Evolutionary conservation across 805 yeast genomes (phyloP), one percentile per base, ranked within the genome.

Genomic region (Cyberlindnera maritima): DNA sequence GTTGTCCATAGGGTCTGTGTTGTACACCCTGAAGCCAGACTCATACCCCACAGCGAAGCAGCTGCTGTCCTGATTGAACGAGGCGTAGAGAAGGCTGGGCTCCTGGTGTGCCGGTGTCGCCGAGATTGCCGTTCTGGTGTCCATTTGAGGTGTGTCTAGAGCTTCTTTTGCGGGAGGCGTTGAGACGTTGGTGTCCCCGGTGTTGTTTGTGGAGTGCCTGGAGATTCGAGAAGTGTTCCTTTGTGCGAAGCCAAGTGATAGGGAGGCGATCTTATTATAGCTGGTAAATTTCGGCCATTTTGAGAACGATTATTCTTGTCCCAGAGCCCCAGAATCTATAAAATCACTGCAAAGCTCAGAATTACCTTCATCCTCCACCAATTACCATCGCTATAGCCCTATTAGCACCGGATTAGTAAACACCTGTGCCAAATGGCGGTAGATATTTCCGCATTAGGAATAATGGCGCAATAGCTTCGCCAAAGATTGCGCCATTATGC

Each of bases 1-100:
- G 49, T 80, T 66, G 49, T 85, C 94, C 70, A 91, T 74, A 4
- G 99, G 98, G 61, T 88, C 91, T 3, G 96, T 77, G 60, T 85
- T 87, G 71, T 81, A 92, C 12, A 92, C 96, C 44, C 81, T 69
- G 63, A 92, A 90, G 15, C 98, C 97, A 38, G 71, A 66, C 49
- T 87, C 90, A 52, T 81, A 84, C 43, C 94, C 87, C 21, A 88
- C 72, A 17, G 96, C 88, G 68, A 92, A 90, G 64, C 97, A 92
- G 32, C 89, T 84, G 58, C 82, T 86, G 67, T 91, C 96, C 66
- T 89, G 96, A 66, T 92, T 92, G 72, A 89, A 91, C 21, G 58
- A 34, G 6, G 58, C 58, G 35, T 50, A 44, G 6, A 61, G 52
- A 15, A 61, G 52, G 34, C 45, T 52, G 5, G 58, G 44, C 12